Evolutionary conservation across 805 yeast genomes (phyloP).

Genomic region (Yarrowia keelungensis): DNA sequence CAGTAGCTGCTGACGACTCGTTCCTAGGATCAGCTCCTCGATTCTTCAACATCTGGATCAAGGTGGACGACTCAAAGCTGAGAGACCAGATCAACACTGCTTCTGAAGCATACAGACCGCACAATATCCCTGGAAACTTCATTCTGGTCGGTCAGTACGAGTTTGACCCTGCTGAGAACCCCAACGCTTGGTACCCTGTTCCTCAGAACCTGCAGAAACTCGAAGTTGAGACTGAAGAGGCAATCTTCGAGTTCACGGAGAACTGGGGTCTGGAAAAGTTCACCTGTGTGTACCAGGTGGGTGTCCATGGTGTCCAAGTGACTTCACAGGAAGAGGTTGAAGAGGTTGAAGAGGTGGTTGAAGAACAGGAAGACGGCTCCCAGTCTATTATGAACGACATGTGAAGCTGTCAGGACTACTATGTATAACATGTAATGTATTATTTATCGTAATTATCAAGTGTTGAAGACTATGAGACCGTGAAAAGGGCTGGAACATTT

Average conservation of each 20-base stretch:
- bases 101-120: neutral
- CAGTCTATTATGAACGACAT: neutral
- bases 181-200: constrained; percentile 26
- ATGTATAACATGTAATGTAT: constrained; percentile 11
- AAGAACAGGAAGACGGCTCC: neutral
- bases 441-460: neutral
- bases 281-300: constrained; percentile 48
- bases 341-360: neutral
- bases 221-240: constrained; percentile 42
- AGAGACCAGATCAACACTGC: constrained; percentile 33
- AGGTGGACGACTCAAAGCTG: constrained; percentile 41
- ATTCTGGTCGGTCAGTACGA: constrained; percentile 39
- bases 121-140: constrained; percentile 40
- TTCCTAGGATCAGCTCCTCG: constrained; percentile 46
- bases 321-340: neutral
- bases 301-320: constrained; percentile 20
- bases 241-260: constrained; percentile 45
- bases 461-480: too few species aligned
- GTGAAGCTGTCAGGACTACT: neutral
- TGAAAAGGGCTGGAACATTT: too few species aligned
- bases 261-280: constrained; percentile 49
- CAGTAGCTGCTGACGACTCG: constrained; percentile 11
- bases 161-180: neutral
- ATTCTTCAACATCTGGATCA: constrained; percentile 46
- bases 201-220: constrained; percentile 44